A percentile compares a stretch with the other conserved stretches of the same genome.
These are phyloP conservation scores for Beauveria sp. DNA, from an alignment of 2,329 filamentous ascomycete genomes.

Conservation along the genomic window DNA sequence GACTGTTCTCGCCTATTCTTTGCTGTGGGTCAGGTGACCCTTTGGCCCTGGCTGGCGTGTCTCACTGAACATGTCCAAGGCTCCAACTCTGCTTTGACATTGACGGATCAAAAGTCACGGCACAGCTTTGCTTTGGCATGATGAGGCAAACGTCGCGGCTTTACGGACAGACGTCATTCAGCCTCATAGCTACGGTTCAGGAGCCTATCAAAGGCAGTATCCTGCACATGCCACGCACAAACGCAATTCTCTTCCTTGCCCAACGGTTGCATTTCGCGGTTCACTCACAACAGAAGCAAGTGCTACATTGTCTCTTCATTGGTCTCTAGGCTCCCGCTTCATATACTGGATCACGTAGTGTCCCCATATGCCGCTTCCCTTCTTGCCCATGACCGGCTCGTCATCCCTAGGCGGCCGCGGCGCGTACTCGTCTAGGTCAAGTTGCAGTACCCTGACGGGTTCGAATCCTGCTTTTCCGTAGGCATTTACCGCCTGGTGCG, in stretches of 20 bases:
- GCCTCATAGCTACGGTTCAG: no score
- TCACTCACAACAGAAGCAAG: not conserved
- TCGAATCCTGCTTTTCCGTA: conserved; percentile 11
- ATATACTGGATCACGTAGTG: conserved; percentile 12
- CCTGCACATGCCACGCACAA: no score
- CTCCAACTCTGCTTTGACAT: not conserved
- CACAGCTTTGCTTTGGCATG: no score
- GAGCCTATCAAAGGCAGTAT: no score
- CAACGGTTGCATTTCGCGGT: no score
- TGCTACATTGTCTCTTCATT: not conserved
- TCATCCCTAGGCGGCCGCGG: conserved; percentile 8
- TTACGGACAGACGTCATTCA: no score
- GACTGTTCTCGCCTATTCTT: not conserved
- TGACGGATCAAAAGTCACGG: not conserved
- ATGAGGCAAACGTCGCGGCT: no score
- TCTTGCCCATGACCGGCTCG: conserved; percentile 12
- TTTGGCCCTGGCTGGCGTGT: not conserved
- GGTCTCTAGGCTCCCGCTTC: not conserved
- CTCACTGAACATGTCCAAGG: not conserved
- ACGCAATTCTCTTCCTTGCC: no score
- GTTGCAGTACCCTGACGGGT: conserved; percentile 6
- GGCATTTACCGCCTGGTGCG: conserved; percentile 12
- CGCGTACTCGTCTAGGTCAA: conserved; percentile 13
- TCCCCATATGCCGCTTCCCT: conserved; percentile 11
- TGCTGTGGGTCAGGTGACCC: not conserved